Conservation (phyloP, 1,284 basidiomycete species). For the Puccinia polysora region DNA sequence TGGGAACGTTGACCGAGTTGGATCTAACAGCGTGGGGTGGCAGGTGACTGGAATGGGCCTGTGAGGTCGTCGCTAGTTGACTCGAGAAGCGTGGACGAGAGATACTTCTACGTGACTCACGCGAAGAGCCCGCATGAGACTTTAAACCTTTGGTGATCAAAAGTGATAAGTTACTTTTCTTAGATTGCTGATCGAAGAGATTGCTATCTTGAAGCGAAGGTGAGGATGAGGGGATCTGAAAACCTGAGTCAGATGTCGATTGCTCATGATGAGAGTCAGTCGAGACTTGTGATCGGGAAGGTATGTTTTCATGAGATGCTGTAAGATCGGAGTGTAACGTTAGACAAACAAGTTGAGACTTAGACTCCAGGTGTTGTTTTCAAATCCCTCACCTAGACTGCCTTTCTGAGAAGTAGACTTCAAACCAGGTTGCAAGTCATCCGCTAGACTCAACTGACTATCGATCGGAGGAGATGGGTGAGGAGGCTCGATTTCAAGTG, state of each 20-base stretch:
- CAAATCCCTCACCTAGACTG: too few relatives aligned
- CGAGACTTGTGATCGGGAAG: neutral
- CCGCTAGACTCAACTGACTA: too few relatives aligned
- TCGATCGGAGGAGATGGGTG: too few relatives aligned
- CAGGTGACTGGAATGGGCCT: constrained; percentile 1
- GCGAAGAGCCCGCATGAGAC: constrained; percentile 1
- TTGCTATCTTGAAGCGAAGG: neutral
- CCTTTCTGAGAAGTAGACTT: too few relatives aligned
- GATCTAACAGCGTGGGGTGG: neutral
- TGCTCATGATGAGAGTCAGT: neutral
- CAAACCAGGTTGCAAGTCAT: too few relatives aligned
- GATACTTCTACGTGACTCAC: neutral
- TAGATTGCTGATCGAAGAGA: too few relatives aligned
- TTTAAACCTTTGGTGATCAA: constrained; percentile 18
- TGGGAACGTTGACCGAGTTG: constrained; percentile 10
- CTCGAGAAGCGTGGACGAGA: constrained; percentile 8
- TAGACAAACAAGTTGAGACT: neutral
- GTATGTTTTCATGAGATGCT: constrained; percentile 2
- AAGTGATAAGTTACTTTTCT: constrained; percentile 4
- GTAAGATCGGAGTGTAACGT: constrained; percentile 2
- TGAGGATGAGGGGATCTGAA: neutral
- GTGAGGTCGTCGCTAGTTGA: constrained; percentile 19
- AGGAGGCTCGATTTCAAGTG: too few relatives aligned
- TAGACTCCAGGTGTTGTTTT: too few relatives aligned
- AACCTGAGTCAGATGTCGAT: neutral